Percentiles rank a stretch among this genome's conserved stretches.
Conservation (phyloP, 805 yeast species). For the Candida odintsovae region DNA sequence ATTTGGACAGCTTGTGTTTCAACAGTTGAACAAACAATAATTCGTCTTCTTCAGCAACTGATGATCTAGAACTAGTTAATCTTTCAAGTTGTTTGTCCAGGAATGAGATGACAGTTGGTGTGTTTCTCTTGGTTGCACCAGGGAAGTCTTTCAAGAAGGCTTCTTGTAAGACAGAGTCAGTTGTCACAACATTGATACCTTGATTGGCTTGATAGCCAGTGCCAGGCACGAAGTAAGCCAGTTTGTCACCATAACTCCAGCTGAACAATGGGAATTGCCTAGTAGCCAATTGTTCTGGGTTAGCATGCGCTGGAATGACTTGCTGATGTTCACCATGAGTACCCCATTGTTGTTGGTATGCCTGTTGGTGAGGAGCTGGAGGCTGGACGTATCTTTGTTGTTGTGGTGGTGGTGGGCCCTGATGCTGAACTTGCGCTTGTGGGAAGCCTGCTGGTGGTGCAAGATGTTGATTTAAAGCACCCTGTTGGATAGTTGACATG, state of each 20-base stretch:
- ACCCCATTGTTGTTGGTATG: slow-evolving; percentile 12
- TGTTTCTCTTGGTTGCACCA: slow-evolving; percentile 20
- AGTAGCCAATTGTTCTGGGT: slow-evolving; percentile 48
- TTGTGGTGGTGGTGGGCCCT: neutral
- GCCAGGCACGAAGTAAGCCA: slow-evolving; percentile 35
- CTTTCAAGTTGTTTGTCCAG: slow-evolving; percentile 17
- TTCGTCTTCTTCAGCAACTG: slow-evolving; percentile 61
- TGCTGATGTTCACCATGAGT: neutral
- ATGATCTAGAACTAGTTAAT: slow-evolving; percentile 2
- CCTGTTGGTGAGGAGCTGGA: slow-evolving; percentile 1
- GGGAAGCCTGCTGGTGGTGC: slow-evolving; percentile 5
- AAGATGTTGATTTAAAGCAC: slow-evolving; percentile 1
- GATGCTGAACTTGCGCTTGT: neutral
- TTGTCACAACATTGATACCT: slow-evolving; percentile 32
- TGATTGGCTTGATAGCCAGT: slow-evolving; percentile 26
- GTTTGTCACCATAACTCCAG: slow-evolving; percentile 48
- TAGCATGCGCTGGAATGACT: slow-evolving; percentile 26
- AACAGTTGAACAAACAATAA: slow-evolving; percentile 48
- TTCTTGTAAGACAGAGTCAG: slow-evolving; percentile 29
- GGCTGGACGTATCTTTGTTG: slow-evolving; percentile 1
- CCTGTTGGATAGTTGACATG: neutral
- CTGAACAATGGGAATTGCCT: slow-evolving; percentile 74
- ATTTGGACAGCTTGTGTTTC: slow-evolving; percentile 18
- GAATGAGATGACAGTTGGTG: slow-evolving; percentile 22
- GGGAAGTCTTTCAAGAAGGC: slow-evolving; percentile 29